Evolutionary conservation across 805 yeast species (phyloP), one percentile per base, ranked within the genome.

Genomic region (Ogataea methanolica): DNA sequence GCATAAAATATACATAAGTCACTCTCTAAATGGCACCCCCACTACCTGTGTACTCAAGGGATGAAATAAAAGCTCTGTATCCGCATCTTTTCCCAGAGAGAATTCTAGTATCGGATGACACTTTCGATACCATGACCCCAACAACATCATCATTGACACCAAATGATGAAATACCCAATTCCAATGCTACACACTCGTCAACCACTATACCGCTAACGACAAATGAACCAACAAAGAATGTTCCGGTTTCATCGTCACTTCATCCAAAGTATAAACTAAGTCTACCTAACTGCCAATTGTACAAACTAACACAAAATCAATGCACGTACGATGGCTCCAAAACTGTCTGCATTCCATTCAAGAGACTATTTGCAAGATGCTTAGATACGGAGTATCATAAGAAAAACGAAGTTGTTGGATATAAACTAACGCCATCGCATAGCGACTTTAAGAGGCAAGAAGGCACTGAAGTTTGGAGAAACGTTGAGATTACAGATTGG

Each of bases 331-430:
- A 70, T 44, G 74, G 73, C 2, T 63, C 65, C n/a, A 59, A 67
- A 21, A 66, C 73, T 36, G 60, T 67, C 8, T 78, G 82, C 57
- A 55, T 67, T 2, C 81, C 82, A 1, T 77, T 77, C 61, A 75
- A 68, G 47, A 55, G 82, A 23, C 43, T 76, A 2, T 76, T 76
- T 60, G 61, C 71, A 23, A 66, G 74, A 48, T 76, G 82, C 56
- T 44, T 61, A 12, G 63, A 67, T 48, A 52, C 51, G 21, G 55
- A 57, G 6, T 53, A 51, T 41, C 34, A 41, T 1, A 51, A 50
- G 42, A 57, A 49, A 21, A 50, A 48, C 39, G 67, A 56, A 38
- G 49, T 61, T 3, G 54, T 60, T 21, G 69, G 69, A 12, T 63
- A 59, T 48, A 62, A 58, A 43, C 46, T 63, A 14, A 53, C 59